A percentile compares a stretch with the other conserved stretches of the same genome.
phyloP scores from a whole-genome alignment of 1,139 yeast species.

The Saccharomyces hybrid region DNA sequence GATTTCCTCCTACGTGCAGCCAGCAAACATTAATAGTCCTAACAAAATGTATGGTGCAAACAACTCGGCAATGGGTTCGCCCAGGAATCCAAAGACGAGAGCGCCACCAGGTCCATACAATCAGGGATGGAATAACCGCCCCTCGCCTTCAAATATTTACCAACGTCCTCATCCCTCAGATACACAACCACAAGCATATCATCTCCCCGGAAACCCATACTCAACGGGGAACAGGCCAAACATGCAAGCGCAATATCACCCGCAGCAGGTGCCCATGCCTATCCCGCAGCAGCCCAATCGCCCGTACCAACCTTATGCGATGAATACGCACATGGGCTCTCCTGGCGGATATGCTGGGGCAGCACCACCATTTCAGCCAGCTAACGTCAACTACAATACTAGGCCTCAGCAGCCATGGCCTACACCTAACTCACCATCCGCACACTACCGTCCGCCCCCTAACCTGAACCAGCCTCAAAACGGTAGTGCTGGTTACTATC shows the following conservation, averaged over 20 bases:
- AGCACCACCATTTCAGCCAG: neutral
- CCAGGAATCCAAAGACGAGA: neutral
- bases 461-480: neutral
- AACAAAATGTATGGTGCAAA: neutral
- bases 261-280: neutral
- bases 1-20: neutral
- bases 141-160: conserved; percentile 1
- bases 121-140: neutral
- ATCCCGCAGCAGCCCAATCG: neutral
- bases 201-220: neutral
- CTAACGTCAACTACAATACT: neutral
- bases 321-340: neutral
- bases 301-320: neutral
- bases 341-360: neutral
- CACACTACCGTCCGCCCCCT: neutral
- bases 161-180: neutral
- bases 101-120: conserved; percentile 4
- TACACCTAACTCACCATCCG: neutral
- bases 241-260: neutral
- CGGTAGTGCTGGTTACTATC: conserved; percentile 1
- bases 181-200: conserved; percentile 1
- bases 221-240: neutral
- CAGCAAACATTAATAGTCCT: neutral
- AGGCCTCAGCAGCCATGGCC: neutral
- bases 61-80: neutral